Conservation (phyloP, 2,329 filamentous ascomycete species). For the Bimuria novae-zelandiae region DNA sequence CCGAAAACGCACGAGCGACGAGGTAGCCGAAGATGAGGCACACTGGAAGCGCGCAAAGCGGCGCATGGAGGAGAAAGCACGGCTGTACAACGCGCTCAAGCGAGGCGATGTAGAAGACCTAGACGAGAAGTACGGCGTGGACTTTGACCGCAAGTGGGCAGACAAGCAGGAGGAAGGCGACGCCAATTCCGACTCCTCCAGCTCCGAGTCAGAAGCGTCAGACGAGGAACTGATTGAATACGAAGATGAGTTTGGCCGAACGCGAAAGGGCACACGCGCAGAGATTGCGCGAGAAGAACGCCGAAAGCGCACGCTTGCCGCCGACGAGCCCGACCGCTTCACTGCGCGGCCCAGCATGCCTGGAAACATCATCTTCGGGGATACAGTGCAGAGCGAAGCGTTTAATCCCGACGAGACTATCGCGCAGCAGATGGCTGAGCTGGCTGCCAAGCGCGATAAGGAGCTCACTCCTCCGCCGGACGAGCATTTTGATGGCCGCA, state of each 20-base stretch:
- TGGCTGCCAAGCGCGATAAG: constrained; percentile 78
- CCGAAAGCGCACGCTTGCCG: constrained; percentile 58
- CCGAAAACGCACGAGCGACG: constrained; percentile 58
- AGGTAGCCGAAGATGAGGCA: constrained; percentile 61
- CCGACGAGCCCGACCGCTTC: constrained; percentile 69
- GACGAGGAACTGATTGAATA: constrained; percentile 77
- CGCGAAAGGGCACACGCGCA: constrained; percentile 70
- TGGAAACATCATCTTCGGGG: constrained; percentile 76
- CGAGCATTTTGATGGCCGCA: constrained; percentile 82
- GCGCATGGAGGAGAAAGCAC: constrained; percentile 88
- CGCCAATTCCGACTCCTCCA: constrained; percentile 46
- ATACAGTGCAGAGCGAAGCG: constrained; percentile 80
- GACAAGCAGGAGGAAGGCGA: constrained; percentile 61
- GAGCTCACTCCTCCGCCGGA: constrained; percentile 79
- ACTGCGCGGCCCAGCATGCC: constrained; percentile 71
- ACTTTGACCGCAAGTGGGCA: constrained; percentile 97
- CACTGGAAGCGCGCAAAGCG: constrained; percentile 70
- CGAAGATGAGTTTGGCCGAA: constrained; percentile 90
- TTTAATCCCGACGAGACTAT: constrained; percentile 74
- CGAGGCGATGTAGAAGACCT: constrained; percentile 74
- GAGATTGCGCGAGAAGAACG: constrained; percentile 69
- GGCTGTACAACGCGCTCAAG: constrained; percentile 87
- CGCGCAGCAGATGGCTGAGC: constrained; percentile 72
- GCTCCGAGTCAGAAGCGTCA: constrained; percentile 40
- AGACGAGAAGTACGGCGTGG: constrained; percentile 71